These are phyloP conservation scores for Syzygium malaccense DNA, from an alignment of 441 rosid genomes.

Conservation along the genomic window DNA sequence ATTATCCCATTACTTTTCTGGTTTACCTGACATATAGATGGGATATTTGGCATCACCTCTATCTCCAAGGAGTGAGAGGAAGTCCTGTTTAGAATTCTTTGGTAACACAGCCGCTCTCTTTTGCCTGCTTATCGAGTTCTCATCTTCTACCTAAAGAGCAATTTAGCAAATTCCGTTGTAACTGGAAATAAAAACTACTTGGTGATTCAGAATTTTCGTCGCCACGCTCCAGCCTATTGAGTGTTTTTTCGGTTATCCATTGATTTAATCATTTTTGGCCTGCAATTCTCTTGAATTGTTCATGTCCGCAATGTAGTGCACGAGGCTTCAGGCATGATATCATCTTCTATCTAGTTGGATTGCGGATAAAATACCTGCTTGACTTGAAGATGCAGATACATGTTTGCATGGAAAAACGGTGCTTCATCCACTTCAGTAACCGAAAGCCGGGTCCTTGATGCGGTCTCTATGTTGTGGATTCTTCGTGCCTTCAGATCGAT, in stretches of 20 bases:
- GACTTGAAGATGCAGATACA: constrained; percentile 28
- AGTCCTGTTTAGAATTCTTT: constrained; percentile 30
- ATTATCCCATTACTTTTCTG: not conserved
- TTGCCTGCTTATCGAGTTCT: constrained; percentile 34
- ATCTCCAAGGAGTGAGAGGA: constrained; percentile 43
- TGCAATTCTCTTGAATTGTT: not conserved
- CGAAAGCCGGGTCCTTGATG: constrained; percentile 41
- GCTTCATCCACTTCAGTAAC: constrained; percentile 23
- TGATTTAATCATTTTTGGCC: not conserved
- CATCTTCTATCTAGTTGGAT: not conserved
- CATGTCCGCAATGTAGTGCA: not conserved
- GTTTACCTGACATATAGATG: constrained; percentile 45
- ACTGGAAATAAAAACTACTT: not conserved
- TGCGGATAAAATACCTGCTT: not conserved
- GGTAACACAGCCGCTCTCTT: constrained; percentile 34
- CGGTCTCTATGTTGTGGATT: constrained; percentile 45
- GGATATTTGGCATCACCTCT: constrained; percentile 28
- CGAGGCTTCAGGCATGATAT: not conserved
- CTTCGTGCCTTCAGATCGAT: constrained; percentile 19
- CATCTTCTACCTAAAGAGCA: constrained; percentile 29
- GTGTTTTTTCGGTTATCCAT: not conserved
- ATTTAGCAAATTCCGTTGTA: constrained; percentile 8
- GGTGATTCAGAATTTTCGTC: not conserved
- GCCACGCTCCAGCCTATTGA: not conserved
- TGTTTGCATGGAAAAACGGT: constrained; percentile 47